Conservation (phyloP, 306 rosid genomes). For the Cucurbita argyrosperma region DNA sequence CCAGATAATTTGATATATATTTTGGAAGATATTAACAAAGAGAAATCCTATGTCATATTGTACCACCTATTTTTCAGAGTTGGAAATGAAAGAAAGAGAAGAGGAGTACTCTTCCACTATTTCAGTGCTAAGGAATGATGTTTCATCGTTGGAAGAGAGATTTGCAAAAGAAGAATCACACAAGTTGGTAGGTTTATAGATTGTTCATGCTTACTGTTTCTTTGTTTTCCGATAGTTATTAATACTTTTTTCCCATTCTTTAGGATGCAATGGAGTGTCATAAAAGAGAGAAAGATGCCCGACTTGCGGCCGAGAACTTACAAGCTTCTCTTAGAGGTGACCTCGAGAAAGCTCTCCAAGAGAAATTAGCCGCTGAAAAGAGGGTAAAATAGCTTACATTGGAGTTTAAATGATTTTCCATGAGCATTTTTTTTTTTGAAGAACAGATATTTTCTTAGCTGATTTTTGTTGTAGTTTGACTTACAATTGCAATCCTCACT, state of each 20-base stretch:
- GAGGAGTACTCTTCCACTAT: conserved; percentile 31
- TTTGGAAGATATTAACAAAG: neutral
- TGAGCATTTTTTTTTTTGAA: neutral
- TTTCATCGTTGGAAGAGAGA: conserved; percentile 42
- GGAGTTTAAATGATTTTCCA: neutral
- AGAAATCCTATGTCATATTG: conserved; percentile 2
- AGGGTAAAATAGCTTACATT: conserved; percentile 29
- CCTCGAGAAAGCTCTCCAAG: conserved; percentile 50
- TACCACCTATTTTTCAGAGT: conserved; percentile 38
- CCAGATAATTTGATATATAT: neutral
- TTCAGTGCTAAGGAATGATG: conserved; percentile 31
- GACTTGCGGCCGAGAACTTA: conserved; percentile 39
- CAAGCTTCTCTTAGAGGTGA: conserved; percentile 42
- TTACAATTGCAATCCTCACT: neutral
- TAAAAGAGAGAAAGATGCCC: conserved; percentile 55
- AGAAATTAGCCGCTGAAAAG: conserved; percentile 49
- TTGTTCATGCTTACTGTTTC: neutral
- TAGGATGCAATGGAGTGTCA: conserved; percentile 60
- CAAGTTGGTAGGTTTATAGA: conserved; percentile 41
- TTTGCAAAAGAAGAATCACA: conserved; percentile 47
- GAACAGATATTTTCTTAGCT: neutral
- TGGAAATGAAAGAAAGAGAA: conserved; percentile 39
- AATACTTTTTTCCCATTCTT: neutral
- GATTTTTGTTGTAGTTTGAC: neutral
- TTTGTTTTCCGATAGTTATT: neutral